These are phyloP conservation scores for Lasiosphaeriaceae sp. DNA, from an alignment of 495 filamentous ascomycete genomes.

Conservation along the genomic window DNA sequence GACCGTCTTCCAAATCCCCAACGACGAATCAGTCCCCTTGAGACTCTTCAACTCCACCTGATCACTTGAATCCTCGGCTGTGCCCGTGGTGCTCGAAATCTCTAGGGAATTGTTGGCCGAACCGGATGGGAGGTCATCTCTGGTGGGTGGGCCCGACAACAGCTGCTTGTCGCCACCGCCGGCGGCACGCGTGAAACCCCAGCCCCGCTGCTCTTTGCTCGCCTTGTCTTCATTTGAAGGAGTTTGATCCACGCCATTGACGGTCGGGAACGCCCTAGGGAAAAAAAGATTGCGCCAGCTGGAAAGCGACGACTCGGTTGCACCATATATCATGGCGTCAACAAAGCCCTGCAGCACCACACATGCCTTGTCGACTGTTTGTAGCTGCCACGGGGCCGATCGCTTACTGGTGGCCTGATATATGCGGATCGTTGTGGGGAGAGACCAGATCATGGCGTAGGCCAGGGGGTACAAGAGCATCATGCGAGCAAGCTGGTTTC, in stretches of 20 bases:
- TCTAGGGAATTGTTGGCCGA: background rate
- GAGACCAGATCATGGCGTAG: constrained; percentile 42
- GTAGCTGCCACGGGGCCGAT: constrained; percentile 35
- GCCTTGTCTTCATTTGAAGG: background rate
- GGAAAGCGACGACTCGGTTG: constrained; percentile 29
- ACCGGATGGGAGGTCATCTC: no score
- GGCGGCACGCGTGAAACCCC: no score
- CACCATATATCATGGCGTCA: constrained; percentile 42
- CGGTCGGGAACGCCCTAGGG: background rate
- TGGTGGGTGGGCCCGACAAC: no score
- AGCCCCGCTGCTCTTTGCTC: no score
- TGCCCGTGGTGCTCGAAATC: background rate
- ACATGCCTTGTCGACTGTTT: constrained; percentile 42
- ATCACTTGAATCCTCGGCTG: background rate
- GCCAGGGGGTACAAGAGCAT: constrained; percentile 44
- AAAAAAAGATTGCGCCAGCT: constrained; percentile 21
- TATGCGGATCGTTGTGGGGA: constrained; percentile 40
- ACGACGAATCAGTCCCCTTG: background rate
- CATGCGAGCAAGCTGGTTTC: constrained; percentile 30
- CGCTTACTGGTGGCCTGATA: constrained; percentile 34
- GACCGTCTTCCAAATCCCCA: constrained; percentile 5
- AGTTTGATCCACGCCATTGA: background rate
- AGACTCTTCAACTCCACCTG: background rate
- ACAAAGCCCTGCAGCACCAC: constrained; percentile 44
- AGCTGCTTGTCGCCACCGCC: no score